Percentiles rank a stretch among this genome's conserved stretches.
Conservation (phyloP, 2,329 filamentous ascomycete species). For the Remersonia thermophila region DNA sequence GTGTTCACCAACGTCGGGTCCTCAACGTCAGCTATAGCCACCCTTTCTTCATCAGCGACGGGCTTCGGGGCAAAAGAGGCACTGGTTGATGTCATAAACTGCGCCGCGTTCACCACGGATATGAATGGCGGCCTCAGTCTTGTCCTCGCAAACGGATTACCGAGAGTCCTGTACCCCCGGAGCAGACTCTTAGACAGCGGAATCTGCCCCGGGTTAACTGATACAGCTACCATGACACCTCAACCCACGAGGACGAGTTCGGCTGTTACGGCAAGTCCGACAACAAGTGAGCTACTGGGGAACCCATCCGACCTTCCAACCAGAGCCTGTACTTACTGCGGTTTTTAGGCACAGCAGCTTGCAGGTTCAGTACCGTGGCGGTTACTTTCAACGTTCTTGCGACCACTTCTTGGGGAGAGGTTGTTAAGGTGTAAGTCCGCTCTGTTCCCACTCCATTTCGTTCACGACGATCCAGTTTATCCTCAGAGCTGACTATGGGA, state of each 20-base stretch:
- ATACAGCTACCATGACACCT: constrained; percentile 1
- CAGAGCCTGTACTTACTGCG: not conserved
- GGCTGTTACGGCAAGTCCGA: constrained; percentile 6
- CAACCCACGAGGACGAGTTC: constrained; percentile 1
- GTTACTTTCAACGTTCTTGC: constrained; percentile 19
- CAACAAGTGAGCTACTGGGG: not conserved
- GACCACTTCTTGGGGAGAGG: constrained; percentile 15
- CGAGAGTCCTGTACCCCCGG: constrained; percentile 29
- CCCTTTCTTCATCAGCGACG: constrained; percentile 24
- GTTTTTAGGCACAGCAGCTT: constrained; percentile 3
- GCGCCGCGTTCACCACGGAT: constrained; percentile 30
- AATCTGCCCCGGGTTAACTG: constrained; percentile 24
- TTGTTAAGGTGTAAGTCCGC: constrained; percentile 17
- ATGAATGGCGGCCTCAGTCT: constrained; percentile 31
- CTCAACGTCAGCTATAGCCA: constrained; percentile 20
- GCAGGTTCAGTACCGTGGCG: constrained; percentile 11
- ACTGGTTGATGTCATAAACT: constrained; percentile 32
- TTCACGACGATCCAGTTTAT: too few relatives aligned
- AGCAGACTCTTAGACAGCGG: constrained; percentile 23
- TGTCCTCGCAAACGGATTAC: constrained; percentile 29
- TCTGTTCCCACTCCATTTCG: not conserved
- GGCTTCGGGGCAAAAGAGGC: constrained; percentile 25
- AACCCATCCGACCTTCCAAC: too few relatives aligned
- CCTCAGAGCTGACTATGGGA: too few relatives aligned
- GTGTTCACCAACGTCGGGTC: constrained; percentile 30